Evolutionary conservation across 495 filamentous ascomycete genomes (phyloP).

Genomic region (Penicillium salamii): DNA sequence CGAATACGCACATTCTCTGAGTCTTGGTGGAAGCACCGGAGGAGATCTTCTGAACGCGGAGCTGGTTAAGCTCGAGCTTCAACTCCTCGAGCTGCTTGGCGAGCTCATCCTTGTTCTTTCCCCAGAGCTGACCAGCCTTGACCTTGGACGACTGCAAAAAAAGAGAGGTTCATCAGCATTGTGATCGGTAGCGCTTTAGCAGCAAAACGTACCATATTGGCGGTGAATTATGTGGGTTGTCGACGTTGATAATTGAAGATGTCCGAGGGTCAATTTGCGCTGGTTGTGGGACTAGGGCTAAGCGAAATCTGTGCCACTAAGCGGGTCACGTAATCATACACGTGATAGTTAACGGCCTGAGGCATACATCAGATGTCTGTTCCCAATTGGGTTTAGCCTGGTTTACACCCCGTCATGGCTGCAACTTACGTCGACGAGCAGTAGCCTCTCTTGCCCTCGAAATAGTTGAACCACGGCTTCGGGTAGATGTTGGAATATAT

Average conservation of each 20-base stretch:
- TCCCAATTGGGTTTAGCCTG: no score
- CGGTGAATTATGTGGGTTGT: slow-evolving; percentile 48
- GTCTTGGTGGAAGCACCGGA: slow-evolving; percentile 89
- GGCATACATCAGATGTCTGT: not conserved
- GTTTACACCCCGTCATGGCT: slow-evolving; percentile 4
- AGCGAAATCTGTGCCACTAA: slow-evolving; percentile 37
- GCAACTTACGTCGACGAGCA: slow-evolving; percentile 18
- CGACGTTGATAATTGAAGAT: slow-evolving; percentile 52
- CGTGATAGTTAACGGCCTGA: not conserved
- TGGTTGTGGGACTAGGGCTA: slow-evolving; percentile 56
- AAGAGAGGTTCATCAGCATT: slow-evolving; percentile 20
- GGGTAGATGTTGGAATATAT: slow-evolving; percentile 6
- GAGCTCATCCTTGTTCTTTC: slow-evolving; percentile 98
- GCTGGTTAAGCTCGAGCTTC: slow-evolving; percentile 88
- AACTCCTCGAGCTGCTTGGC: slow-evolving; percentile 88
- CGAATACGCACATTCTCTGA: slow-evolving; percentile 83
- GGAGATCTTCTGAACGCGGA: slow-evolving; percentile 96
- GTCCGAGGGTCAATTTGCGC: slow-evolving; percentile 42
- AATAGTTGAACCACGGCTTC: slow-evolving; percentile 4
- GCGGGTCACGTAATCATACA: slow-evolving; percentile 37
- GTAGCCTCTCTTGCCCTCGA: slow-evolving; percentile 10
- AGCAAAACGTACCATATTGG: slow-evolving; percentile 47
- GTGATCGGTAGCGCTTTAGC: slow-evolving; percentile 2
- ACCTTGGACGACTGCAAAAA: slow-evolving; percentile 78
- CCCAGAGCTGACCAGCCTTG: slow-evolving; percentile 93